Conservation (phyloP, 164 flowering plant genomes). For the Stephania yunnanensis region DNA sequence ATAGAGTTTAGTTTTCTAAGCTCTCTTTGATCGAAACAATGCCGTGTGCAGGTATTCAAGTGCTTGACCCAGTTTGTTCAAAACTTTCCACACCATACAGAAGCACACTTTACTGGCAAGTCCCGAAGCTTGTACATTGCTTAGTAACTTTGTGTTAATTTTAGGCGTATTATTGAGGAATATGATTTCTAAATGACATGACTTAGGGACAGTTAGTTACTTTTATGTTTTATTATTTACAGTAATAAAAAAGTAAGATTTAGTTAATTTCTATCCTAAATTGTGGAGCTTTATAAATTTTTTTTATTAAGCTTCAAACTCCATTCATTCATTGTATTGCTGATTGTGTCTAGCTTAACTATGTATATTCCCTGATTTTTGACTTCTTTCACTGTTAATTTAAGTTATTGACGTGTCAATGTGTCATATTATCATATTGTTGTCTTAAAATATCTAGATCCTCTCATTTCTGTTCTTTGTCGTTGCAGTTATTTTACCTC, state of each 20-base stretch:
- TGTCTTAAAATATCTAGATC: not conserved
- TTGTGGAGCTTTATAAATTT: too few species aligned
- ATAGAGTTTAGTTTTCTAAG: not conserved
- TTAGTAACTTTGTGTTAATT: not conserved
- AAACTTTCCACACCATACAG: slow-evolving; percentile 59
- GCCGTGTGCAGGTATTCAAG: slow-evolving; percentile 61
- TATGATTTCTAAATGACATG: too few species aligned
- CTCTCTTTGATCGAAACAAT: not conserved
- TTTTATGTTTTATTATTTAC: too few species aligned
- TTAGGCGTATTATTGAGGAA: not conserved
- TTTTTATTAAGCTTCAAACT: too few species aligned
- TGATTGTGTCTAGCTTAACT: too few species aligned
- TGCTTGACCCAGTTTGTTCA: slow-evolving; percentile 92
- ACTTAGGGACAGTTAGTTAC: too few species aligned
- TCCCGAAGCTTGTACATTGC: slow-evolving; percentile 2
- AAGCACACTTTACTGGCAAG: slow-evolving; percentile 60
- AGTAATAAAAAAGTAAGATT: too few species aligned
- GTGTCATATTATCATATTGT: not conserved
- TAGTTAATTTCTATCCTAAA: too few species aligned
- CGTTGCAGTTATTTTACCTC: slow-evolving; percentile 56
- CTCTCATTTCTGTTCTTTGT: slow-evolving; percentile 4
- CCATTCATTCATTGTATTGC: too few species aligned
- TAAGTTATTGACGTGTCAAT: too few species aligned
- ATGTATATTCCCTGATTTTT: too few species aligned
- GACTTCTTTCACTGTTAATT: too few species aligned